Conservation (phyloP, 768 basidiomycete species). For the Xerocomus brunneocitrinus region DNA sequence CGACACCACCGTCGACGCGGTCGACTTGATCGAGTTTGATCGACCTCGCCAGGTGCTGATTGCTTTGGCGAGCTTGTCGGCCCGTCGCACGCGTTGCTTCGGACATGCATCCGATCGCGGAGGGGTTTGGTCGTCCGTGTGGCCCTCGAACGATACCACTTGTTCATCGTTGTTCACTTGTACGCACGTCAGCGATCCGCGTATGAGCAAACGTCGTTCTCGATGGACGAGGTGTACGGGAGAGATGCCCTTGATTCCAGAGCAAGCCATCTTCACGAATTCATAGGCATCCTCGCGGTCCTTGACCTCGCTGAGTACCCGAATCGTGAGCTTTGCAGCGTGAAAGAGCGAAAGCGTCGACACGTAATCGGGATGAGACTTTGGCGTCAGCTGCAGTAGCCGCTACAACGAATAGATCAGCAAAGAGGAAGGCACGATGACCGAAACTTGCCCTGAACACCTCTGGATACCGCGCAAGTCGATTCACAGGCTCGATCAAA, state of each 20-base stretch:
- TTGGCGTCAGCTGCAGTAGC: conserved; percentile 65
- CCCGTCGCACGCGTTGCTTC: conserved; percentile 4
- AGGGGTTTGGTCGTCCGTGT: not conserved
- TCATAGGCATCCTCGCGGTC: conserved; percentile 82
- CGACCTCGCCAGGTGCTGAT: conserved; percentile 45
- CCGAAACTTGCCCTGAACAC: conserved; percentile 61
- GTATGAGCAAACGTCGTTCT: conserved; percentile 69
- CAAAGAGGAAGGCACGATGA: not conserved
- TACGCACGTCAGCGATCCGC: conserved; percentile 48
- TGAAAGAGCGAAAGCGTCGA: conserved; percentile 61
- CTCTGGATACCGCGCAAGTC: conserved; percentile 66
- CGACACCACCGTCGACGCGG: conserved; percentile 23
- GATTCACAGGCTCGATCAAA: conserved; percentile 69
- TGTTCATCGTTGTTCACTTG: conserved; percentile 38
- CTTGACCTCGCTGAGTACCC: conserved; percentile 82
- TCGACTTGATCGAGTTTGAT: conserved; percentile 36
- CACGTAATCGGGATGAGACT: conserved; percentile 65
- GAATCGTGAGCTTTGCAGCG: conserved; percentile 65
- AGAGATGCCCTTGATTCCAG: conserved; percentile 55
- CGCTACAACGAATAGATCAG: conserved; percentile 42
- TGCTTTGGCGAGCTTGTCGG: conserved; percentile 35
- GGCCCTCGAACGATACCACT: not conserved
- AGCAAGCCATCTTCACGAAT: conserved; percentile 56
- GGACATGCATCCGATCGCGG: not conserved
- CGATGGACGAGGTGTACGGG: conserved; percentile 55